Percentiles rank a stretch among this genome's conserved stretches.
phyloP scores from a whole-genome alignment of 352 stramenopile species.

The Phytophthora vignae region DNA sequence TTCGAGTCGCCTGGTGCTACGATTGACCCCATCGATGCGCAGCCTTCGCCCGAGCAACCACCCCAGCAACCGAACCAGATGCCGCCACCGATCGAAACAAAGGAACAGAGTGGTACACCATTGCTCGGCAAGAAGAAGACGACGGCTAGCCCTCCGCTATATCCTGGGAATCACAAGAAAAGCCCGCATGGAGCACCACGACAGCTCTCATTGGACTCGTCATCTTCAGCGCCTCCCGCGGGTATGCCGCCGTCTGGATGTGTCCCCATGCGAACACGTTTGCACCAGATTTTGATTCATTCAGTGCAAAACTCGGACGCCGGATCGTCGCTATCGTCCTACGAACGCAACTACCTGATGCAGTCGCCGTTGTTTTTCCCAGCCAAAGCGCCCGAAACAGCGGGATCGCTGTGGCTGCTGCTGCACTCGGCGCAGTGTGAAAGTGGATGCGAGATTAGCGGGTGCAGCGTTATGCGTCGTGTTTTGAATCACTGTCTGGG shows the following conservation, averaged over 20 bases:
- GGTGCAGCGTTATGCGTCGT: conserved; percentile 75
- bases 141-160: conserved; percentile 27
- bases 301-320: conserved; percentile 55
- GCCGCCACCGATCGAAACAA: conserved; percentile 28
- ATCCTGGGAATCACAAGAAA: conserved; percentile 35
- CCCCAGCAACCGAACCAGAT: conserved; percentile 17
- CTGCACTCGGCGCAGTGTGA: conserved; percentile 61
- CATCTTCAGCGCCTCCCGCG: conserved; percentile 31
- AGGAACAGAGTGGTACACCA: conserved; percentile 13
- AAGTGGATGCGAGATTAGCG: conserved; percentile 58
- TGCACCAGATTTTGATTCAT: conserved; percentile 56
- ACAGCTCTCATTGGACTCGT: conserved; percentile 40
- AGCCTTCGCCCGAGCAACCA: conserved; percentile 18
- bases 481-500: conserved; percentile 70
- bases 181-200: conserved; percentile 26
- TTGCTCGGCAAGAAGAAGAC: conserved; percentile 21
- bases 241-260: conserved; percentile 35
- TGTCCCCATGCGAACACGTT: conserved; percentile 47
- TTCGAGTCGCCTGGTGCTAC: conserved; percentile 55
- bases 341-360: conserved; percentile 61
- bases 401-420: conserved; percentile 76
- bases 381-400: conserved; percentile 63
- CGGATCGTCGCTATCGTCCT: conserved; percentile 52
- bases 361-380: conserved; percentile 62
- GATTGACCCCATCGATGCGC: conserved; percentile 17